Base-by-base conservation (phyloP, 495 filamentous ascomycete species). In the Aspergillus leporis region DNA sequence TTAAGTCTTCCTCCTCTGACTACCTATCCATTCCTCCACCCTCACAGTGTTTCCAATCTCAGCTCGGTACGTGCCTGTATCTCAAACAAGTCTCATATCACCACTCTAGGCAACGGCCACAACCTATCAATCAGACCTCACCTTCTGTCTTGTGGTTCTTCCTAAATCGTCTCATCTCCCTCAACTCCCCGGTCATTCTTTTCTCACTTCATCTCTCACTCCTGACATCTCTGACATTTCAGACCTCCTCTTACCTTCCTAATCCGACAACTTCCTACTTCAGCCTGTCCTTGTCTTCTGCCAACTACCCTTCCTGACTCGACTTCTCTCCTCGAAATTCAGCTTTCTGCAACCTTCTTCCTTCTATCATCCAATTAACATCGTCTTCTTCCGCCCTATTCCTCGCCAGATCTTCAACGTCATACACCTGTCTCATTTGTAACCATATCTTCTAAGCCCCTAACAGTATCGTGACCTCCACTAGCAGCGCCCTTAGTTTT, bases 111-210 rank as follows among this genome's bases (percentile, higher is more conserved):
- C 38, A 41, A 41, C 10, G 16, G 38, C 14, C 38, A 16, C 13
- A 41, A n/a, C 38, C 38, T 16, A 18, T 41, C 38, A 41, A n/a
- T 3, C 13, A 18, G 6, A n/a, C 38, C 38, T 41, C 38, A 41
- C 38, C 16, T 41, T 5, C 13, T 16, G 38, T 14, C 16, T 41
- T 41, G 14, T n/a, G 9, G 2, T 36, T 14, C 34, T 41, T 41
- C 31, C 21, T 5, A n/a, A 16, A 22, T 51, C 43, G 23, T 21
- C 48, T 51, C 48, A 51, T 43, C 60, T 58, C 19, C 55, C 28
- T 48, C 28, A 22, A 4, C 28, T 32, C 45, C 30, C 18, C 30
- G 12, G 23, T 46, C 9, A 34, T 34, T 34, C 43, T 38, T 16
- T 30, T 48, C 49, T 55, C 21, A 4, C 36, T 14, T 60, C 32